phyloP scores from a whole-genome alignment of 2,329 filamentous ascomycete species.

The Aspergillus tanneri region DNA sequence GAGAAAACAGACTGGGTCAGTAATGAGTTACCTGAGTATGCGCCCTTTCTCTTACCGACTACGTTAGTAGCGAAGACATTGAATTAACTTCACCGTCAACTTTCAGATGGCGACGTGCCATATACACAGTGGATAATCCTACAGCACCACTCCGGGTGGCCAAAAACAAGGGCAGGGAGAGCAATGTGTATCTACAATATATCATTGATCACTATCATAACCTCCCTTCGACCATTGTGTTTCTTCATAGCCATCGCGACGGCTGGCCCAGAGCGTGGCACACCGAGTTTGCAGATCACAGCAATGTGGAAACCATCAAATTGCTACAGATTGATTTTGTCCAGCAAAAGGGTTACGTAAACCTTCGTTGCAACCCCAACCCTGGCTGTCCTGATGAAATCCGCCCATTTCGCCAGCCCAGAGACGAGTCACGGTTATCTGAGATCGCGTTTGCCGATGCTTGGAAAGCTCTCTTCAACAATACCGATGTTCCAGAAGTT shows the following conservation, averaged over 20 bases:
- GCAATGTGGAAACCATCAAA: constrained; percentile 51
- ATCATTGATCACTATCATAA: constrained; percentile 46
- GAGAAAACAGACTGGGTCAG: constrained; percentile 48
- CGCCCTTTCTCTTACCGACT: background rate
- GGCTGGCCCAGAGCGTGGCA: constrained; percentile 48
- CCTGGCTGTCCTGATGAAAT: constrained; percentile 39
- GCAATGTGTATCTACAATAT: constrained; percentile 47
- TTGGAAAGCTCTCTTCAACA: constrained; percentile 31
- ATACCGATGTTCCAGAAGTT: constrained; percentile 45
- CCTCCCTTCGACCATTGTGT: constrained; percentile 54
- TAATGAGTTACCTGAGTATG: constrained; percentile 45
- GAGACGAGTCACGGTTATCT: constrained; percentile 16
- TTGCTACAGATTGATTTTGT: constrained; percentile 52
- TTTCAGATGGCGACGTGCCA: constrained; percentile 43
- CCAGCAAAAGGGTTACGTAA: constrained; percentile 55
- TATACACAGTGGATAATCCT: constrained; percentile 43
- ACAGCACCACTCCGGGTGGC: constrained; percentile 22
- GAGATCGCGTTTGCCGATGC: constrained; percentile 31
- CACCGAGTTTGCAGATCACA: constrained; percentile 55
- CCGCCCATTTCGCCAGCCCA: constrained; percentile 25
- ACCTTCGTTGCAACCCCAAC: constrained; percentile 53
- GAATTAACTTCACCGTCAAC: background rate
- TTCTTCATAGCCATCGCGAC: constrained; percentile 57
- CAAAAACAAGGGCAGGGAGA: constrained; percentile 45
- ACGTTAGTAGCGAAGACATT: background rate